phyloP scores from a whole-genome alignment of 768 basidiomycete species.

The Suillus hirtellus region DNA sequence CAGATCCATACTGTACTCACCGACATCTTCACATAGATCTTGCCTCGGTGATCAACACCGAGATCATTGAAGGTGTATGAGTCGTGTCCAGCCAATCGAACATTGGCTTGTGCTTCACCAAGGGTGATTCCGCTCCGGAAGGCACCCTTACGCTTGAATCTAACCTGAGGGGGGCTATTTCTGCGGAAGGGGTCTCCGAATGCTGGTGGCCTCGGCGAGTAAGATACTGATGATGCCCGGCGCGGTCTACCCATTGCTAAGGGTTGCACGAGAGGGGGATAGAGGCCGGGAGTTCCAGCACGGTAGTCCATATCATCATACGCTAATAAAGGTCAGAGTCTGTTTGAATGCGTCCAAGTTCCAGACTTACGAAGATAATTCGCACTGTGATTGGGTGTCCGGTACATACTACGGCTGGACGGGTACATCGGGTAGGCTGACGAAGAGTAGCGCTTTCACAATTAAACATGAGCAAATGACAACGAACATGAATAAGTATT shows the following conservation, averaged over 20 bases:
- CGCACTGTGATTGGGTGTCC: constrained; percentile 35
- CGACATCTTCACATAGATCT: constrained; percentile 62
- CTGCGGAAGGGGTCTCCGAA: constrained; percentile 47
- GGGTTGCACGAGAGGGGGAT: constrained; percentile 26
- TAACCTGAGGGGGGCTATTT: constrained; percentile 53
- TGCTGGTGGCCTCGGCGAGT: constrained; percentile 36
- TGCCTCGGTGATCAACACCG: constrained; percentile 58
- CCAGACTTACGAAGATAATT: constrained; percentile 42
- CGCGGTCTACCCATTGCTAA: constrained; percentile 25
- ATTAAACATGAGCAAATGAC: constrained; percentile 8
- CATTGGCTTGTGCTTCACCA: constrained; percentile 66
- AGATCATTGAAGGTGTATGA: constrained; percentile 64
- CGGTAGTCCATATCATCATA: constrained; percentile 54
- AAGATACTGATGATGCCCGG: constrained; percentile 43
- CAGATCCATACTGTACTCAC: constrained; percentile 38
- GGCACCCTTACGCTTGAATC: constrained; percentile 74
- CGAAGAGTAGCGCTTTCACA: constrained; percentile 39
- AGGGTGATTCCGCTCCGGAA: constrained; percentile 66
- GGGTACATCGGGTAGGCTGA: constrained; percentile 50
- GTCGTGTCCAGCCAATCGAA: constrained; percentile 60
- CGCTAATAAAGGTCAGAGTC: constrained; percentile 31
- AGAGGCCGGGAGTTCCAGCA: constrained; percentile 24
- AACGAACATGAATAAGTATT: neutral
- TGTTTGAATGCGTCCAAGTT: constrained; percentile 3
- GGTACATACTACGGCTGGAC: constrained; percentile 37